Evolutionary conservation across 1,139 yeast genomes (phyloP), one percentile per base, ranked within the genome.

Genomic region (Nematodospora anomalae): DNA sequence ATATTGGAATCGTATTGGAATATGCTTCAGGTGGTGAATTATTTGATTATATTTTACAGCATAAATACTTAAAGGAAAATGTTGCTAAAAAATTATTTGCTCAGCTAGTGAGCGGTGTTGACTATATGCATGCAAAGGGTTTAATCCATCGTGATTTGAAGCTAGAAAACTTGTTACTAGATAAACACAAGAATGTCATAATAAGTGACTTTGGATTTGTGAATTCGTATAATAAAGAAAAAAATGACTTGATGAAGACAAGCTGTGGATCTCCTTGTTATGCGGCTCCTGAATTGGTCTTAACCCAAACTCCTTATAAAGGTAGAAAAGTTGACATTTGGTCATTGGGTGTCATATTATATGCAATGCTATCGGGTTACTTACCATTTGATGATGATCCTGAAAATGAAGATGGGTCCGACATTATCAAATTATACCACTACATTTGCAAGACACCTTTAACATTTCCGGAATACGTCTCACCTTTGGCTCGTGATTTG

Each of bases 381-480:
- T 72, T 92, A 45, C 99, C 99, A 2, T 92, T 89, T 70, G 99
- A 92, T 57, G 98, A 92, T 60, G 99, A 92, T 58, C 95, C 96
- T 21, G 83, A 84, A 37, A 92, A 94, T 57, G 97, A 96, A 28
- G 96, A 92, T 55, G 97, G 97, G 37, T 85, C 90, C 40, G 95
- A 92, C 62, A 92, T 92, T 53, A 88, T 92, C 20, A 82, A 84
- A 58, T 71, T 92, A 42, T 94, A 92, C 64, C 89, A 84, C 55
- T 92, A 92, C 63, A 94, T 92, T 47, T 88, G 97, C 32, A 74
- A 80, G 37, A 88, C 97, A 1, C 89, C 96, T 4, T 70, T 92
- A 52, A 92, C 97, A 3, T 92, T 92, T 64, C 98, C 98, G 2
- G 97, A 90, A 58, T 90, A 88, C 56, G 80, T 94, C 39, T 82